These are phyloP conservation scores for Physcomitrium patens DNA, from an alignment of 225 moss, liverwort and hornwort genomes.

Conservation along the genomic window DNA sequence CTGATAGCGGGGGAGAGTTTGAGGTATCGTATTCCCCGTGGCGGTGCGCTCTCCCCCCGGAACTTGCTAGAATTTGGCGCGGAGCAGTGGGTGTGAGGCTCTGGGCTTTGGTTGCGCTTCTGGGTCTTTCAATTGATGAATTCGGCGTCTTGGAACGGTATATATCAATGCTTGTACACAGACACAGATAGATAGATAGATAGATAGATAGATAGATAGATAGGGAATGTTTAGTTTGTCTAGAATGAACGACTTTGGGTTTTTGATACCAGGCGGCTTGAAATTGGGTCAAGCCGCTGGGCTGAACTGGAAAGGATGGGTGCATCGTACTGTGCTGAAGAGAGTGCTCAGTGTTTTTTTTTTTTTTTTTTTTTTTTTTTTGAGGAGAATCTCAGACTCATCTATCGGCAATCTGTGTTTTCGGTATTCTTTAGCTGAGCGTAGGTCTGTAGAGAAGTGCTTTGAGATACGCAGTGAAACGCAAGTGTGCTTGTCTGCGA, in stretches of 20 bases:
- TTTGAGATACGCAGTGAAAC: slow-evolving; percentile 5
- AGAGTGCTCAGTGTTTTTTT: background rate
- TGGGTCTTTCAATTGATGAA: slow-evolving; percentile 11
- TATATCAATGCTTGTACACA: background rate
- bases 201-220: no score
- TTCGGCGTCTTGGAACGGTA: slow-evolving; percentile 32
- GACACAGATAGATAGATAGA: no score
- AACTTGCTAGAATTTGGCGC: background rate
- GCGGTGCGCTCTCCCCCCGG: slow-evolving; percentile 28
- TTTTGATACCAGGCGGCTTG: slow-evolving; percentile 20
- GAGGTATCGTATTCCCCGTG: slow-evolving; percentile 2
- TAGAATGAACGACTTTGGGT: slow-evolving; percentile 27
- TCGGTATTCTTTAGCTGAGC: slow-evolving; percentile 22
- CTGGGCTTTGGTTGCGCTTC: slow-evolving; percentile 19
- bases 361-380: background rate
- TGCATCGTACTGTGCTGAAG: slow-evolving; percentile 10
- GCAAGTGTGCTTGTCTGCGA: slow-evolving; percentile 21
- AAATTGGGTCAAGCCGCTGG: background rate
- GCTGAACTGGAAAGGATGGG: background rate
- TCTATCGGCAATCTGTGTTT: background rate
- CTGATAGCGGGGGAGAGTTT: slow-evolving; percentile 31
- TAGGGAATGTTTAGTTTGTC: background rate
- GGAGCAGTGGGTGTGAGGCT: slow-evolving; percentile 5
- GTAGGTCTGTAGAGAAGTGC: background rate
- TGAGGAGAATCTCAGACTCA: background rate